phyloP scores from a whole-genome alignment of 805 yeast species.

The Monosporozyma solicola region DNA sequence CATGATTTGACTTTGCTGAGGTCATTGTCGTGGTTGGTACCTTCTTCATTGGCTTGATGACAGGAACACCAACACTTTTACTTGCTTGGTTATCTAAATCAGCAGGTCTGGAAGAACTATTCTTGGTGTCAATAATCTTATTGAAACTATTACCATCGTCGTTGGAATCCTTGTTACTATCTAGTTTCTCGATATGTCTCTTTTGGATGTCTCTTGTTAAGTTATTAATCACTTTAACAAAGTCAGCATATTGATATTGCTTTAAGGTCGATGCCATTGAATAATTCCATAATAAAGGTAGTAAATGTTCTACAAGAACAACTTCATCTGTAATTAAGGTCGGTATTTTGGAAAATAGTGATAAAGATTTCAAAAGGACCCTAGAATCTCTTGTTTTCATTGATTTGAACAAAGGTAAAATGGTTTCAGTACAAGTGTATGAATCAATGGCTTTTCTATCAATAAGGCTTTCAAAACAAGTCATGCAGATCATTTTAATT shows the following conservation, averaged over 20 bases:
- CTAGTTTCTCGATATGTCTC: slow-evolving; percentile 32
- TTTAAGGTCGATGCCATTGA: slow-evolving; percentile 40
- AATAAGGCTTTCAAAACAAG: slow-evolving; percentile 50
- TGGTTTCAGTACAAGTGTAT: slow-evolving; percentile 60
- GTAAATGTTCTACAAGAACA: slow-evolving; percentile 41
- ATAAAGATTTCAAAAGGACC: slow-evolving; percentile 44
- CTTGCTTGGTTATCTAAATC: slow-evolving; percentile 22
- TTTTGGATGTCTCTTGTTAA: slow-evolving; percentile 38
- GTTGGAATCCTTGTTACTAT: slow-evolving; percentile 9
- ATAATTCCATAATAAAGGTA: slow-evolving; percentile 46
- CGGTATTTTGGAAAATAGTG: slow-evolving; percentile 32
- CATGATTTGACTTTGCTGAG: neutral
- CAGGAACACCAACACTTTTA: slow-evolving; percentile 16
- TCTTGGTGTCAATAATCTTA: slow-evolving; percentile 15
- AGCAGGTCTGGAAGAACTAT: slow-evolving; percentile 3
- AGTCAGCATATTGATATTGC: slow-evolving; percentile 34
- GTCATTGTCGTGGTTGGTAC: neutral
- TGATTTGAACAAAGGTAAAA: slow-evolving; percentile 68
- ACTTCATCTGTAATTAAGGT: slow-evolving; percentile 39
- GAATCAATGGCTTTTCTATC: slow-evolving; percentile 57
- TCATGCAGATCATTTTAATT: slow-evolving; percentile 61
- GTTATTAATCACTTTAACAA: slow-evolving; percentile 33
- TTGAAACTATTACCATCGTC: slow-evolving; percentile 20
- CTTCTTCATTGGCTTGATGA: slow-evolving; percentile 21
- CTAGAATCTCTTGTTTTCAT: slow-evolving; percentile 70